Evolutionary conservation across 2,329 filamentous ascomycete genomes (phyloP).

Genomic region (Graphilbum fragrans): DNA sequence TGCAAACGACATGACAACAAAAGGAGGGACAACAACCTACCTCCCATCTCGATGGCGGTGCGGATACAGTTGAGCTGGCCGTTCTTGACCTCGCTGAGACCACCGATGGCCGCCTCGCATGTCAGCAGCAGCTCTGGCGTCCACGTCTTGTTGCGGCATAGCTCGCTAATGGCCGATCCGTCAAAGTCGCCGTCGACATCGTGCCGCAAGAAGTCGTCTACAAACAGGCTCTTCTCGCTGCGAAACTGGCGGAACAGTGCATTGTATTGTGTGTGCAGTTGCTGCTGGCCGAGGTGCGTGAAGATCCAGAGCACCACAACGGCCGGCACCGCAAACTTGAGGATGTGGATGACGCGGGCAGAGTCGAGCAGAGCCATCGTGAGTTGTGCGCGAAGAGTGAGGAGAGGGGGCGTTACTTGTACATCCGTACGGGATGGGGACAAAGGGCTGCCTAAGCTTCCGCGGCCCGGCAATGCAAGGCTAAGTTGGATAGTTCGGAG

Average conservation of each 20-base stretch:
- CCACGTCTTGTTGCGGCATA: conserved; percentile 27
- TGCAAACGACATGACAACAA: background rate
- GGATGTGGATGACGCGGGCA: conserved; percentile 14
- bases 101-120: conserved; percentile 29
- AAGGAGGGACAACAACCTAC: conserved; percentile 15
- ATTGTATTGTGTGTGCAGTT: conserved; percentile 3
- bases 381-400: too few species aligned
- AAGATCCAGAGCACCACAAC: conserved; percentile 15
- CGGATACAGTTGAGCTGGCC: conserved; percentile 31
- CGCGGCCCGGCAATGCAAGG: too few species aligned
- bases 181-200: conserved; percentile 20
- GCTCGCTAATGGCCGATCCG: conserved; percentile 16
- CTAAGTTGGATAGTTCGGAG: too few species aligned
- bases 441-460: too few species aligned
- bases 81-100: conserved; percentile 30
- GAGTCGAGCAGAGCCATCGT: conserved; percentile 16
- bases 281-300: conserved; percentile 11
- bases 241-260: conserved; percentile 17
- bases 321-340: conserved; percentile 13
- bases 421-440: too few species aligned
- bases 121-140: conserved; percentile 26
- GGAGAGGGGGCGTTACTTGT: too few species aligned
- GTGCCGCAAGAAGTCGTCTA: conserved; percentile 19
- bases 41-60: conserved; percentile 33
- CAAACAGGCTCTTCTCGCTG: conserved; percentile 19